phyloP scores from a whole-genome alignment of 179 eudicot genomes.

The Spergularia azorica region DNA sequence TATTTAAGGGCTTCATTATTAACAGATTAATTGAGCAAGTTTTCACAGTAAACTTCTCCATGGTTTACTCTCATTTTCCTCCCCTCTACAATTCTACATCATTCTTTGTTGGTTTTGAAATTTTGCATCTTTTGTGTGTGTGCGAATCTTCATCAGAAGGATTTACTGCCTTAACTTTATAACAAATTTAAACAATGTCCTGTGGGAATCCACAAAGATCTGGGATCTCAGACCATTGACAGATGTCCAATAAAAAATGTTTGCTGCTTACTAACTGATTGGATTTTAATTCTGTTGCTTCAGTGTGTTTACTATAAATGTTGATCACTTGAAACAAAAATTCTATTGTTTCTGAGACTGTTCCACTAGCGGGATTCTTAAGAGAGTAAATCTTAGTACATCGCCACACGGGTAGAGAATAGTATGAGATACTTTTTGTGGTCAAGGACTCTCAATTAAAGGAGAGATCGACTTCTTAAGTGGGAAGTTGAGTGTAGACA shows the following conservation, averaged over 20 bases:
- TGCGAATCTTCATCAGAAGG: not conserved
- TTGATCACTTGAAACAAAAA: not conserved
- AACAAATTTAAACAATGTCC: not conserved
- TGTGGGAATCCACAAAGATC: conserved; percentile 7
- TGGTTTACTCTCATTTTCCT: too few species aligned
- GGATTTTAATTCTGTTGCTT: not conserved
- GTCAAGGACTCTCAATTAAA: too few species aligned
- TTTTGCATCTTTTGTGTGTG: not conserved
- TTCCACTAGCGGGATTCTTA: not conserved
- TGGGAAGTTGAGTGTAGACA: too few species aligned
- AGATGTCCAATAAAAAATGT: not conserved
- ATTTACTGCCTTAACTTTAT: conserved; percentile 2
- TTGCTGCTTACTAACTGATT: not conserved
- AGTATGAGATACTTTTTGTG: too few species aligned
- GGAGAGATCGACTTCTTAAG: too few species aligned
- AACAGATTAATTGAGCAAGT: too few species aligned
- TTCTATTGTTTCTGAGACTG: not conserved
- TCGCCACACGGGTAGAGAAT: too few species aligned
- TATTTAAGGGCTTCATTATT: too few species aligned
- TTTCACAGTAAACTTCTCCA: too few species aligned
- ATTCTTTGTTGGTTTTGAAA: not conserved
- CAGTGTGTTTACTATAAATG: not conserved
- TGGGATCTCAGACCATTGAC: not conserved
- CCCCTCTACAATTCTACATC: too few species aligned
- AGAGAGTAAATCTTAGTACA: too few species aligned